Evolutionary conservation across 1,284 basidiomycete genomes (phyloP).

Genomic region (Leucoagaricus sp.): DNA sequence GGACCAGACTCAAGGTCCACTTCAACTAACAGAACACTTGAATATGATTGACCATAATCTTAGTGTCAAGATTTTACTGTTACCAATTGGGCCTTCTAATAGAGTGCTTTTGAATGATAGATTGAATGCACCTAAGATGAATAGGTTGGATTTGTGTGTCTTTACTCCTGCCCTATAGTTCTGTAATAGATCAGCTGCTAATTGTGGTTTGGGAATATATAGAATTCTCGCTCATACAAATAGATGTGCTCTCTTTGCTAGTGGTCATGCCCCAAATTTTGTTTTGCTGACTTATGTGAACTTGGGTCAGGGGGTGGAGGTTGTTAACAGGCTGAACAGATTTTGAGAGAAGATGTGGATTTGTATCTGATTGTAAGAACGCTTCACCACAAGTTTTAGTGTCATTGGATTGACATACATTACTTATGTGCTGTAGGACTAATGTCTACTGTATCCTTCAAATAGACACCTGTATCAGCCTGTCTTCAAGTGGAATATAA

Average conservation of each 20-base stretch:
- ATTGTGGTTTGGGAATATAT: slow-evolving; percentile 19
- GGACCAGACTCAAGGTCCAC: slow-evolving; percentile 58
- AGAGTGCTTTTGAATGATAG: slow-evolving; percentile 42
- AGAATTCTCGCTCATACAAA: slow-evolving; percentile 49
- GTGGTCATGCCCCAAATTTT: slow-evolving; percentile 47
- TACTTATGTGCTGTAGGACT: too few species aligned
- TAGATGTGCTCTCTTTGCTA: slow-evolving; percentile 43
- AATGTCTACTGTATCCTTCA: too few species aligned
- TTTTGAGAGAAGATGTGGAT: slow-evolving; percentile 22
- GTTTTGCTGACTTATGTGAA: slow-evolving; percentile 54
- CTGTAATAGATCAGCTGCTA: not conserved
- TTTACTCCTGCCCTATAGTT: not conserved
- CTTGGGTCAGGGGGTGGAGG: slow-evolving; percentile 41
- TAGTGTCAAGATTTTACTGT: slow-evolving; percentile 43
- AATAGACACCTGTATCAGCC: too few species aligned
- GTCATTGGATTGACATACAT: too few species aligned
- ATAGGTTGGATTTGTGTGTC: slow-evolving; percentile 25
- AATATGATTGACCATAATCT: slow-evolving; percentile 61
- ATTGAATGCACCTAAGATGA: slow-evolving; percentile 39
- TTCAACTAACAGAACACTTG: slow-evolving; percentile 48
- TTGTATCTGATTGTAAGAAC: too few species aligned
- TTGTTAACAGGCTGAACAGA: slow-evolving; percentile 47
- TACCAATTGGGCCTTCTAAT: slow-evolving; percentile 23
- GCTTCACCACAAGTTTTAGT: too few species aligned
- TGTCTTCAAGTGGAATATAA: too few species aligned